Evolutionary conservation across 2,329 filamentous ascomycete species (phyloP), one percentile per base, ranked within the genome.

Genomic region (Passalora sequoiae): DNA sequence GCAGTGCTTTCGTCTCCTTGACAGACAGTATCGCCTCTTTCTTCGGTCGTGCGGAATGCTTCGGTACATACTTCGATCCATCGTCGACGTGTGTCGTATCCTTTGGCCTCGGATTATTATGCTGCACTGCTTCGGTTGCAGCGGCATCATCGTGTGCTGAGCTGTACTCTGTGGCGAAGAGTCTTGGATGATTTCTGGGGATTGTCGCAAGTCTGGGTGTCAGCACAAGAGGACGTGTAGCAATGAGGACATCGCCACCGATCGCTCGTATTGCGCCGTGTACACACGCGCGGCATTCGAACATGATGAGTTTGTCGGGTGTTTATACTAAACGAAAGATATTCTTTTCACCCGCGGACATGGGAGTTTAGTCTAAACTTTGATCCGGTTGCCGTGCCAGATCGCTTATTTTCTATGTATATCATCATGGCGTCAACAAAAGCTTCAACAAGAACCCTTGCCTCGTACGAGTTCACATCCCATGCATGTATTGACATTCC

Each of bases 261-360:
- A 72, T 60, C 36, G 68, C 65, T 33, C 66, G 66, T 38, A 70
- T 60, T 51, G 62, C 65, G 61, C 67, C 68, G 57, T 63, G 59
- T 38, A 68, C 60, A 57, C 69, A 71, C 50, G 65, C 62, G 48
- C 63, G 65, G 51, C 69, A 72, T 38, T 66, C 66, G 46, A 71
- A 62, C 70, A 73, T 73, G 40, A 17, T 43, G 17, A 9, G 4
- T 15, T 16, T 22, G 21, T n/a, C n/a, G n/a, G n/a, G n/a, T n/a
- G n/a, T n/a, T n/a, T n/a, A n/a, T n/a, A n/a, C n/a, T n/a, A n/a
- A n/a, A n/a, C n/a, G n/a, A n/a, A n/a, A n/a, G n/a, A n/a, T n/a
- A n/a, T n/a, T n/a, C n/a, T n/a, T n/a, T n/a, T n/a, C n/a, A n/a
- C n/a, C n/a, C n/a, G n/a, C n/a, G n/a, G n/a, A n/a, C n/a, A n/a